A percentile compares a stretch with the other conserved stretches of the same genome.
Evolutionary conservation across 768 basidiomycete genomes (phyloP).

Genomic region (Mycena albidolilacea): DNA sequence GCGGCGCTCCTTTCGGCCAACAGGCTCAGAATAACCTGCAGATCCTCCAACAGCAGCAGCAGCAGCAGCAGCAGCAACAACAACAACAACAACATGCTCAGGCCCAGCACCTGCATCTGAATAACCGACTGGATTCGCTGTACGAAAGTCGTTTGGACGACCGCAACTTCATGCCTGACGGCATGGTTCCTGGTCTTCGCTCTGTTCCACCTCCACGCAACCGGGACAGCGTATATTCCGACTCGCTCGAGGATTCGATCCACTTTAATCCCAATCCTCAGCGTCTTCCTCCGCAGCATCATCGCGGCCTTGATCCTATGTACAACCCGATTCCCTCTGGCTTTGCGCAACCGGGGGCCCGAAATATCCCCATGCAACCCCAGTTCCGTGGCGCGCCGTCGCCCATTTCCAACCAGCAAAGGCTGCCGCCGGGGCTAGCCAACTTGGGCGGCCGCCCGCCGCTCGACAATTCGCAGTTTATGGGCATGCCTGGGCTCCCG

Average conservation of each 20-base stretch:
- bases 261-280: conserved; percentile 74
- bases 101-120: conserved; percentile 58
- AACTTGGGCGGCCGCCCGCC: conserved; percentile 88
- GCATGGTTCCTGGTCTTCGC: conserved; percentile 88
- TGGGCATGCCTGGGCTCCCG: conserved; percentile 63
- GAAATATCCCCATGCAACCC: conserved; percentile 69
- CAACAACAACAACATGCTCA: conserved; percentile 64
- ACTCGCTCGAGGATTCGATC: conserved; percentile 72
- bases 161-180: conserved; percentile 85
- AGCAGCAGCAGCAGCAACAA: conserved; percentile 55
- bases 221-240: conserved; percentile 73
- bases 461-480: conserved; percentile 80
- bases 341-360: conserved; percentile 69
- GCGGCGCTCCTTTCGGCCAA: conserved; percentile 50
- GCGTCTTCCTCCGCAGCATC: conserved; percentile 65
- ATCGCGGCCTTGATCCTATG: conserved; percentile 69
- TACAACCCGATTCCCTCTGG: conserved; percentile 66
- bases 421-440: conserved; percentile 85
- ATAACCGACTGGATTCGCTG: conserved; percentile 73
- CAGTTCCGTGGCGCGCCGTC: conserved; percentile 82
- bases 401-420: conserved; percentile 70
- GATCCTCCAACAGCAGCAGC: conserved; percentile 52
- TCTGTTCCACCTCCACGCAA: conserved; percentile 73
- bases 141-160: conserved; percentile 85
- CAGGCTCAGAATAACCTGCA: conserved; percentile 57